These are phyloP conservation scores for Metroxylon sagu DNA, from an alignment of 176 grass and related monocot genomes.

Conservation along the genomic window DNA sequence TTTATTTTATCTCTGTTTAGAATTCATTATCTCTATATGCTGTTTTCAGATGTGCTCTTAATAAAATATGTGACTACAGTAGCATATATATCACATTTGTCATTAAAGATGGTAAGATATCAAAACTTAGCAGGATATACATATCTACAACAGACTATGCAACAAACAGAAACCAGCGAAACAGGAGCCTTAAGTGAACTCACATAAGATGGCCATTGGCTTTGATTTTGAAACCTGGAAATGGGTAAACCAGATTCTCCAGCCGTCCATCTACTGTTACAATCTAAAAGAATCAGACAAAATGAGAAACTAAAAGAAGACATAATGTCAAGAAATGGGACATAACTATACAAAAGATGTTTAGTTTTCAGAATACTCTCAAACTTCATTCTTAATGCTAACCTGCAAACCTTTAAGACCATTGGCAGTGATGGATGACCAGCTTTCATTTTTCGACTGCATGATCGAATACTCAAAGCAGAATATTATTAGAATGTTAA, in stretches of 20 bases:
- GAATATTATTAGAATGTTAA: background rate
- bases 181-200: constrained; percentile 15
- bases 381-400: constrained; percentile 20
- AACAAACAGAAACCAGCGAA: background rate
- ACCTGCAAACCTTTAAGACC: constrained; percentile 83
- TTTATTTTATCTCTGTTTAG: no score
- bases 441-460: constrained; percentile 58
- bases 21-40: no score
- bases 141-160: no score
- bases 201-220: constrained; percentile 61
- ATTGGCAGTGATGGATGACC: constrained; percentile 52
- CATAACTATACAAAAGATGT: background rate
- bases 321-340: background rate
- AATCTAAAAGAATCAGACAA: constrained; percentile 23
- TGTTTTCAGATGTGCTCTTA: no score
- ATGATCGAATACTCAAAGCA: background rate
- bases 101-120: no score
- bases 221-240: constrained; percentile 52
- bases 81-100: no score
- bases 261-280: constrained; percentile 53
- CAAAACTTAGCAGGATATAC: no score
- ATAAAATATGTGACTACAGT: no score
- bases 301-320: constrained; percentile 5
- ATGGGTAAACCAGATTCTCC: constrained; percentile 34
- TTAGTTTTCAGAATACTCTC: background rate